These are phyloP conservation scores for Kazachstania bromeliacearum DNA, from an alignment of 805 yeast species.

Conservation along the genomic window DNA sequence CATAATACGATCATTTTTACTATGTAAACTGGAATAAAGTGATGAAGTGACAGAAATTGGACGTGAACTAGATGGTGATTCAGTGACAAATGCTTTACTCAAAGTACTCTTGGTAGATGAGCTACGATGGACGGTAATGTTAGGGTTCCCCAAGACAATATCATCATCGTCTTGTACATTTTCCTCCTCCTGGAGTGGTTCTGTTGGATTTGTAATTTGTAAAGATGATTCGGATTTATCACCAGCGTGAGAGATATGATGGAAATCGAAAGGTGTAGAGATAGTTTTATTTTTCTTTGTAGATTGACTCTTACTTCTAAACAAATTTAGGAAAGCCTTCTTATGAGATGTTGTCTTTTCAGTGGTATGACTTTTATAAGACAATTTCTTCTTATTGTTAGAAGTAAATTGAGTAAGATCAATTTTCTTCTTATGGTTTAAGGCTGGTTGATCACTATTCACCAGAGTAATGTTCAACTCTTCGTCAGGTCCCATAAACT, in stretches of 20 bases:
- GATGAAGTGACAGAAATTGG: slow-evolving; percentile 10
- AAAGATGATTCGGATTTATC: slow-evolving; percentile 10
- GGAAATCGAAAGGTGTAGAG: slow-evolving; percentile 33
- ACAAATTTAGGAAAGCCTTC: slow-evolving; percentile 25
- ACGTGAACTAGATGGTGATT: slow-evolving; percentile 3
- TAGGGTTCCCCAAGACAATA: no score
- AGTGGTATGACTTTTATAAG: background rate
- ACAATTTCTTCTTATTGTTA: slow-evolving; percentile 4
- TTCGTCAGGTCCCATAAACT: slow-evolving; percentile 18
- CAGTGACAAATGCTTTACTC: slow-evolving; percentile 7
- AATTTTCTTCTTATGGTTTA: slow-evolving; percentile 29
- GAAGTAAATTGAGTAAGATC: slow-evolving; percentile 29
- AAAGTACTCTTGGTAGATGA: slow-evolving; percentile 1
- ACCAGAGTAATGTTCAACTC: slow-evolving; percentile 26
- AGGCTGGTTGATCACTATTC: slow-evolving; percentile 29
- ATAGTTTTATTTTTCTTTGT: slow-evolving; percentile 12
- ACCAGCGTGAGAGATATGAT: slow-evolving; percentile 34
- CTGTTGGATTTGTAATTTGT: background rate
- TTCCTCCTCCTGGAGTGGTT: slow-evolving; percentile 5
- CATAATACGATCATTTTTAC: slow-evolving; percentile 15
- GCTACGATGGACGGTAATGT: no score
- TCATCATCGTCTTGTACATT: background rate
- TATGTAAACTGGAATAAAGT: slow-evolving; percentile 7
- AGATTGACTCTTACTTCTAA: slow-evolving; percentile 18
- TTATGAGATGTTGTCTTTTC: slow-evolving; percentile 7